Conservation (phyloP, 2,329 filamentous ascomycete species). For the Dactylellina leptospora region DNA sequence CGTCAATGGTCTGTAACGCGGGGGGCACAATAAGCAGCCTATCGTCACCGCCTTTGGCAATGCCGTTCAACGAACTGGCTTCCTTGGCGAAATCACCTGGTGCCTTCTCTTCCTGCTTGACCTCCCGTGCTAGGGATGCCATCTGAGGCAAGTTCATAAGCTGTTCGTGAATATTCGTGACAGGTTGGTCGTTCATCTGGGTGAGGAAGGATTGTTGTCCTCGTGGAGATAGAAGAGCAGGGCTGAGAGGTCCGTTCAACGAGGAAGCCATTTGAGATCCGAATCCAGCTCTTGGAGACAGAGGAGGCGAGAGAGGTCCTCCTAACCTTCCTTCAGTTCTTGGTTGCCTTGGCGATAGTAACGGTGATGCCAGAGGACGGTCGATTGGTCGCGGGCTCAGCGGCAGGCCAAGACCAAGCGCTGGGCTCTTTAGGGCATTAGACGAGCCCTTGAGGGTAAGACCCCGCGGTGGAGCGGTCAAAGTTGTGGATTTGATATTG, state of each 20-base stretch:
- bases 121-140: constrained; percentile 49
- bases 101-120: constrained; percentile 51
- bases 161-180: constrained; percentile 49
- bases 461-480: constrained; percentile 40
- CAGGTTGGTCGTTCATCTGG: constrained; percentile 42
- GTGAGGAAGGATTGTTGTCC: constrained; percentile 35
- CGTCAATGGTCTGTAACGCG: constrained; percentile 82
- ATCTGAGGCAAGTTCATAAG: constrained; percentile 51
- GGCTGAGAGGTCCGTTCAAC: constrained; percentile 39
- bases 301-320: constrained; percentile 54
- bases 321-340: constrained; percentile 42
- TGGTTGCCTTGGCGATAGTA: constrained; percentile 49
- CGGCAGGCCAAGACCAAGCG: constrained; percentile 44
- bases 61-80: constrained; percentile 45
- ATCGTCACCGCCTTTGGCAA: constrained; percentile 51
- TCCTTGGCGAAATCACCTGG: constrained; percentile 51
- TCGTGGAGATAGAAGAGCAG: constrained; percentile 38
- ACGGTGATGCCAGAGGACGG: constrained; percentile 56
- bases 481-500: constrained; percentile 49
- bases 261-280: constrained; percentile 42
- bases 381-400: constrained; percentile 56
- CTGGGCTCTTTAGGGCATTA: constrained; percentile 50
- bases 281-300: constrained; percentile 54
- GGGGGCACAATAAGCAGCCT: constrained; percentile 51
- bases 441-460: constrained; percentile 32